phyloP scores from a whole-genome alignment of 1,284 basidiomycete species.

The Meripilus lineatus region DNA sequence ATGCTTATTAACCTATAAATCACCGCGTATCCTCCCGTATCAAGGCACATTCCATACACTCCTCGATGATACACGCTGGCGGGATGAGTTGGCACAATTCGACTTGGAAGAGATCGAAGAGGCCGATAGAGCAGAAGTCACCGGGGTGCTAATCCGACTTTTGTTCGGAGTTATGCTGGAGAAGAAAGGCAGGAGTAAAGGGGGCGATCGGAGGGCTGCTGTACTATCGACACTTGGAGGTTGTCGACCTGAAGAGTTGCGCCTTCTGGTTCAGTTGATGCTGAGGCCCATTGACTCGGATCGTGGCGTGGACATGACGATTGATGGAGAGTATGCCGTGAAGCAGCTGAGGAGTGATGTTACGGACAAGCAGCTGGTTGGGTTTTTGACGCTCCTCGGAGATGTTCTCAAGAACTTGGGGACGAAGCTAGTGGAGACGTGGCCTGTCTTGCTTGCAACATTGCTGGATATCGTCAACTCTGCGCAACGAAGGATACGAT shows the following conservation, averaged over 20 bases:
- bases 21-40: slow-evolving; percentile 60
- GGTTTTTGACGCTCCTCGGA: slow-evolving; percentile 81
- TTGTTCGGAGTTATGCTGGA: slow-evolving; percentile 91
- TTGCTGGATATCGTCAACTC: slow-evolving; percentile 61
- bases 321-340: slow-evolving; percentile 19
- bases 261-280: slow-evolving; percentile 86
- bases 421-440: slow-evolving; percentile 60
- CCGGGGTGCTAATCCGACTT: slow-evolving; percentile 75
- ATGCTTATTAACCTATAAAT: slow-evolving; percentile 85
- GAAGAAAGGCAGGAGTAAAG: slow-evolving; percentile 66
- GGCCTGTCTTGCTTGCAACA: slow-evolving; percentile 70
- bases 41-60: slow-evolving; percentile 67
- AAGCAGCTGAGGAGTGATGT: slow-evolving; percentile 27
- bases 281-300: slow-evolving; percentile 64
- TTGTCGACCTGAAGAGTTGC: slow-evolving; percentile 73
- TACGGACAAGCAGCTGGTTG: slow-evolving; percentile 72
- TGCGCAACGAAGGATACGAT: slow-evolving; percentile 55
- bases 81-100: slow-evolving; percentile 81
- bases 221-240: slow-evolving; percentile 72
- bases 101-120: slow-evolving; percentile 62
- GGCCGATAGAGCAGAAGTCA: slow-evolving; percentile 61
- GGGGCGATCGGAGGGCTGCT: slow-evolving; percentile 73
- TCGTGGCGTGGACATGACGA: slow-evolving; percentile 10
- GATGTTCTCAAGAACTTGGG: slow-evolving; percentile 82
- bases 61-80: slow-evolving; percentile 84